Conservation (phyloP, 768 basidiomycete species). For the Boletales sp. region DNA sequence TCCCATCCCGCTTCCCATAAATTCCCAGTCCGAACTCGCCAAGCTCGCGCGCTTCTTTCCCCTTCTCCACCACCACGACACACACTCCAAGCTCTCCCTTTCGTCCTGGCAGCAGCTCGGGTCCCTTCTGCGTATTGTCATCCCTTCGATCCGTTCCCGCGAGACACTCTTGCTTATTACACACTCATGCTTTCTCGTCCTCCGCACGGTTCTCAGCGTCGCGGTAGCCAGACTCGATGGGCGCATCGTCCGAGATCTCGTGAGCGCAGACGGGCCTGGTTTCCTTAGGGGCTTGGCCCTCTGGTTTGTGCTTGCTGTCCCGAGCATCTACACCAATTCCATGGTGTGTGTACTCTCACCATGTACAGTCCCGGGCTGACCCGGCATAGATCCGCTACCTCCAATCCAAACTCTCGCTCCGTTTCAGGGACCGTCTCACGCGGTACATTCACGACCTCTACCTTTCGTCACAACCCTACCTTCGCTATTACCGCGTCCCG, state of each 20-base stretch:
- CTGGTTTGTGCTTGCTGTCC: conserved; percentile 90
- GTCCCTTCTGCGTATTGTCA: conserved; percentile 68
- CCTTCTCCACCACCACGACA: conserved; percentile 17
- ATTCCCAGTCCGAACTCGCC: conserved; percentile 53
- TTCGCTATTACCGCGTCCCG: conserved; percentile 64
- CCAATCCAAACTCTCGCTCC: conserved; percentile 80
- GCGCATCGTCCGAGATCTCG: conserved; percentile 82
- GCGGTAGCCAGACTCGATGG: conserved; percentile 88
- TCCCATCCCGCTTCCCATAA: conserved; percentile 62
- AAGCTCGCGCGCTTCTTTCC: conserved; percentile 48
- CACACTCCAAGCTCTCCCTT: conserved; percentile 43
- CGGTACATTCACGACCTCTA: conserved; percentile 92
- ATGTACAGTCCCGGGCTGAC: background rate
- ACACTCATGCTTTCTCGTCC: conserved; percentile 83
- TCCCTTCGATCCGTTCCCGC: conserved; percentile 58
- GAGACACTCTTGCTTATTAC: conserved; percentile 70
- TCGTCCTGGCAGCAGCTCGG: conserved; percentile 69
- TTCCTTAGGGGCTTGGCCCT: conserved; percentile 77
- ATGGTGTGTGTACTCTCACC: conserved; percentile 52
- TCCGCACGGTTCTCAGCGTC: conserved; percentile 84
- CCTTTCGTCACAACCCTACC: conserved; percentile 66
- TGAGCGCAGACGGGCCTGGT: conserved; percentile 79
- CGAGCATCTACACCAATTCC: conserved; percentile 93
- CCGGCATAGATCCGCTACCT: conserved; percentile 72
- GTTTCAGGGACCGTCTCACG: conserved; percentile 81